Evolutionary conservation across 2,329 filamentous ascomycete genomes (phyloP), one percentile per base, ranked within the genome.

Genomic region (Fusarium agapanthi): DNA sequence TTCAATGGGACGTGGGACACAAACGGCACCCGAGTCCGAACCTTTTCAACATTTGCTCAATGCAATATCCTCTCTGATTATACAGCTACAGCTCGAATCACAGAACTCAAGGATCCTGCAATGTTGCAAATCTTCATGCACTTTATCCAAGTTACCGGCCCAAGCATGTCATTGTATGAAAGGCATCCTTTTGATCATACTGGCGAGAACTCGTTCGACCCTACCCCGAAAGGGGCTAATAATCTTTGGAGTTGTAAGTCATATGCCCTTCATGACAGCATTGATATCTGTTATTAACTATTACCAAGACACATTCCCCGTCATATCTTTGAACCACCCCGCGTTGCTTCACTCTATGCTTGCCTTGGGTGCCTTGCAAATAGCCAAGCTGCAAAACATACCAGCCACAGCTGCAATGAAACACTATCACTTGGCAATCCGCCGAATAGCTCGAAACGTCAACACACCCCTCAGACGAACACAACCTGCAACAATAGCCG

Each of bases 261-360:
- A 13, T 26, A 3, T 26, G 10, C 40, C n/a, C 26, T 22, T 20
- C 14, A 51, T 24, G 30, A 35, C n/a, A 43, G 7, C 37, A 40
- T 28, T 22, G 5, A 6, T 34, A 20, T 20, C 20, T 20, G 18
- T 48, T 34, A 47, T 79, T 82, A 55, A 83, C 68, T 34, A 28
- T 24, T 7, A 3, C 3, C 24, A 45, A 91, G 89, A 97, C 76
- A 95, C 91, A 0, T 90, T 98, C 74, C 95, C 95, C 1, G 88
- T 95, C 68, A 89, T 95, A 71, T 92, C 96, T 1, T 87, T 98
- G 56, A 91, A 92, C 63, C 90, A 98, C 75, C 93, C 94, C n/a
- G 94, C 92, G 0, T 86, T 98, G 1, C 87, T 98, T 26, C 95
- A 98, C 78, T 93, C 95, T 14, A 97, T 98, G 81, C 88, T 98